Conservation (phyloP, 2,329 filamentous ascomycete species). For the Fusarium siculi region DNA sequence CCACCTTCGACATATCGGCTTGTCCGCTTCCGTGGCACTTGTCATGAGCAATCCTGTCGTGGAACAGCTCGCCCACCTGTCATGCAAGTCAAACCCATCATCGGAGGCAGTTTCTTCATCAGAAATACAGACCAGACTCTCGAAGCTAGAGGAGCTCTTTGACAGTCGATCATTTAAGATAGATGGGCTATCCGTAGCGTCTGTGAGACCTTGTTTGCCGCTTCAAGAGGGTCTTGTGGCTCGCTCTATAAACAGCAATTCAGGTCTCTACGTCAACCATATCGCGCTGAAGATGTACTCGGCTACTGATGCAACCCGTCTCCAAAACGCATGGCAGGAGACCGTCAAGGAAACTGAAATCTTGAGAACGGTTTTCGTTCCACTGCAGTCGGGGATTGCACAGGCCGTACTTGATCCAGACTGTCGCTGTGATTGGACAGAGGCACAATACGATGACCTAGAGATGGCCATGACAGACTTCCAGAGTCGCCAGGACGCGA, state of each 20-base stretch:
- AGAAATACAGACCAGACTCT: neutral
- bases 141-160: neutral
- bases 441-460: neutral
- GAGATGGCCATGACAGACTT: neutral
- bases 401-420: neutral
- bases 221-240: neutral
- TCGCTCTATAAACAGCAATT: neutral
- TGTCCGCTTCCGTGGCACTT: neutral
- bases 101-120: neutral
- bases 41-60: neutral
- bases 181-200: neutral
- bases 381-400: neutral
- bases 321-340: neutral
- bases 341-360: neutral
- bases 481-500: neutral
- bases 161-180: neutral
- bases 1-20: neutral
- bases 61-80: neutral
- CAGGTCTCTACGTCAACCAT: neutral
- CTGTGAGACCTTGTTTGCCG: neutral
- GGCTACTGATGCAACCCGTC: neutral
- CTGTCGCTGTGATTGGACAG: neutral
- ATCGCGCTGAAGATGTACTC: neutral
- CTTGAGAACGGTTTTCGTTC: neutral
- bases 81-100: neutral